phyloP scores from a whole-genome alignment of 129 eudicot species.

The Lactuca sativa region DNA sequence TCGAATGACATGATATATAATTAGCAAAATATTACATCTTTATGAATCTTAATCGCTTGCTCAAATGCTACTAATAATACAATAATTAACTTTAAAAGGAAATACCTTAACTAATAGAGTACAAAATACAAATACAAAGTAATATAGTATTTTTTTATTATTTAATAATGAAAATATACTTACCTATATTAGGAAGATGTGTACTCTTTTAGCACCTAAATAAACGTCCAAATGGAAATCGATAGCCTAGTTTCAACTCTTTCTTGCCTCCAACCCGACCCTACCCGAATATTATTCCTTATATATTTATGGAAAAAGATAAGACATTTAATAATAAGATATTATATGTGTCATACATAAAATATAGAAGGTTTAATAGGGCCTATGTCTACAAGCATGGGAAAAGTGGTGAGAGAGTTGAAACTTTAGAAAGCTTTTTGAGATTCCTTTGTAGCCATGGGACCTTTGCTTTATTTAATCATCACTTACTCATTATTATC shows the following conservation, averaged over 20 bases:
- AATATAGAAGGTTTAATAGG: conserved; percentile 7
- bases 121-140: no score
- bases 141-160: no score
- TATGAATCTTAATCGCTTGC: not conserved
- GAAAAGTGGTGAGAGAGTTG: conserved; percentile 12
- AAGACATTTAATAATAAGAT: not conserved
- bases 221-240: not conserved
- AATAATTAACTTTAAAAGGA: no score
- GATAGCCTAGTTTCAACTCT: conserved; percentile 13
- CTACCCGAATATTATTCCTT: not conserved
- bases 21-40: not conserved
- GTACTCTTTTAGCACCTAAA: conserved; percentile 1
- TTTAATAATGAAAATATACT: no score
- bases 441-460: conserved; percentile 25
- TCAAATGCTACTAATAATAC: not conserved
- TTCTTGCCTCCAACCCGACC: conserved; percentile 8
- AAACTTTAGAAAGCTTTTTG: conserved; percentile 19
- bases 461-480: conserved; percentile 29
- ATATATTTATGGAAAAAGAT: not conserved
- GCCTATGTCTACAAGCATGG: conserved; percentile 27
- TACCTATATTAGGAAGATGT: not conserved
- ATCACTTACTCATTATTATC: conserved; percentile 13
- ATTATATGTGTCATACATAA: not conserved
- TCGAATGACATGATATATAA: not conserved
- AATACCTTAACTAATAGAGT: no score